Evolutionary conservation across 2,329 filamentous ascomycete species (phyloP), one percentile per base, ranked within the genome.

Genomic region (Phialocephala sp.): DNA sequence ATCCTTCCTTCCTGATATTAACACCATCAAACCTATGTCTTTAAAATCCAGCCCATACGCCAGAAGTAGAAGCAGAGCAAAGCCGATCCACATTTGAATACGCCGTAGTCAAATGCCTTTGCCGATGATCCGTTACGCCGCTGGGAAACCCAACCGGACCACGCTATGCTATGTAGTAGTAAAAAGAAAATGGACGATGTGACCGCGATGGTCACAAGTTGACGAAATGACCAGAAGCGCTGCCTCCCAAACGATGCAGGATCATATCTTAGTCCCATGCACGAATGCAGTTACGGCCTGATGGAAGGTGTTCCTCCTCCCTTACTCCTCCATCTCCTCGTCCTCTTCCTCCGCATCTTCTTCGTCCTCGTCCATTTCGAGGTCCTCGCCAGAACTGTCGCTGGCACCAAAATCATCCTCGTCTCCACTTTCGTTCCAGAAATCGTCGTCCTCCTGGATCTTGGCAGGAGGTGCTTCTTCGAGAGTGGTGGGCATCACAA

Each of bases 371-470:
- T 50, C 45, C 78, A 86, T 83, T 27, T 86, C 84, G 35, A 87
- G 84, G 52, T 87, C 85, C 12, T 89, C 89, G 37, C 84, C 85
- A 12, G 72, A 74, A 63, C 85, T 87, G 71, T 92, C 91, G 72
- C 89, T 92, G 18, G 89, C 90, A 11, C 89, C 90, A 77, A 94
- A 93, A 71, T 94, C 91, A 60, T 91, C 87, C 71, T 92, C 91
- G 71, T 91, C 85, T 65, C 91, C 91, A 57, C 87, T 89, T 76
- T 92, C 90, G 39, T 86, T 87, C 90, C 92, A 95, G 76, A 96
- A 96, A 67, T 91, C 91, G 71, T 91, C 89, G 72, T 96, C 91
- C 47, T 91, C 88, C 2, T 89, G 86, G 15, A 84, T 87, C 71
- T 90, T 87, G 1, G 88, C 87, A 1, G 82, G 82, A 2, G 87